Evolutionary conservation across 371 early-diverging fungal species (phyloP).

Genomic region (Syncephalastrum monosporum): DNA sequence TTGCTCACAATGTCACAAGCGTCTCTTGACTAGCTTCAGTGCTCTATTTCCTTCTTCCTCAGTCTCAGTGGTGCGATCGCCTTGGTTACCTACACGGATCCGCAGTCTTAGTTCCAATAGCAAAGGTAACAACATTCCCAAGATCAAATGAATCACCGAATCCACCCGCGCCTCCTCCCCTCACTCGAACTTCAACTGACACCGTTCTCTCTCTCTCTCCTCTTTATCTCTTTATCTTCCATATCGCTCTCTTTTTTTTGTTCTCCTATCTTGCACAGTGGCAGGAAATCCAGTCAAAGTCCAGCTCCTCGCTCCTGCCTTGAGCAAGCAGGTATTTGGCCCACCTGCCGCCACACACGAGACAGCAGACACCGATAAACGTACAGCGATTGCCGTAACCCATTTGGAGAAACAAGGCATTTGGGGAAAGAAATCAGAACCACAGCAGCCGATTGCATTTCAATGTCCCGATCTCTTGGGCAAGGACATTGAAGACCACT

Average conservation of each 20-base stretch:
- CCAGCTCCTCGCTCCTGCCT: slow-evolving; percentile 48
- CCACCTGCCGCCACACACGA: slow-evolving; percentile 12
- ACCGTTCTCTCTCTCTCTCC: too few relatives aligned
- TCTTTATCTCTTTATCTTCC: too few relatives aligned
- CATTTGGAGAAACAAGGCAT: slow-evolving; percentile 68
- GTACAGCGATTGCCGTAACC: slow-evolving; percentile 40
- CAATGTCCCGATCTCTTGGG: slow-evolving; percentile 58
- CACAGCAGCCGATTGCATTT: slow-evolving; percentile 43
- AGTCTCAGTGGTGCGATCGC: too few relatives aligned
- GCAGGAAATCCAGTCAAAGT: slow-evolving; percentile 50
- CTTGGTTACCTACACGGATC: too few relatives aligned
- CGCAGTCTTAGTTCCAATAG: too few relatives aligned
- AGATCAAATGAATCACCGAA: too few relatives aligned
- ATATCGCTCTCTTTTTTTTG: too few relatives aligned
- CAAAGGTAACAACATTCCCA: too few relatives aligned
- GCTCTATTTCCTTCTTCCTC: background rate
- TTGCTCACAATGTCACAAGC: too few relatives aligned
- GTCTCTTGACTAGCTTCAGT: too few relatives aligned
- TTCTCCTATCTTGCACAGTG: slow-evolving; percentile 13
- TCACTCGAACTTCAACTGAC: too few relatives aligned
- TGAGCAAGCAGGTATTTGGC: slow-evolving; percentile 48
- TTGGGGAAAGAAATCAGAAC: slow-evolving; percentile 59
- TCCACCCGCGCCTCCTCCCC: too few relatives aligned
- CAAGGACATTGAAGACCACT: slow-evolving; percentile 78
- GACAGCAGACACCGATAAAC: slow-evolving; percentile 8